phyloP scores from a whole-genome alignment of 345 rosid genomes.

The Erodium maritimum region DNA sequence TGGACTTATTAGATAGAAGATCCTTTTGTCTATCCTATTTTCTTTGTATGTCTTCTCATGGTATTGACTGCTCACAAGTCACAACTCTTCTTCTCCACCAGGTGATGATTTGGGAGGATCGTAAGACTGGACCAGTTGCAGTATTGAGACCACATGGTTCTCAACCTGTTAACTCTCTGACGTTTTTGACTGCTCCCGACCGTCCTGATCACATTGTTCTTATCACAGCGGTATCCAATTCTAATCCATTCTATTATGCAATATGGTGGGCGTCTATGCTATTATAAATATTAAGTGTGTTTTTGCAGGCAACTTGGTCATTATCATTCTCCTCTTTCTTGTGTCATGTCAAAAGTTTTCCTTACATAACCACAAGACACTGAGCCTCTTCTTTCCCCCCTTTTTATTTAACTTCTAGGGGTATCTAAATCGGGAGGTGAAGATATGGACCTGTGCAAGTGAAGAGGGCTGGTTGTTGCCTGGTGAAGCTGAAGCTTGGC shows the following conservation, averaged over 20 bases:
- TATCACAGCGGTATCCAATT: slow-evolving; percentile 46
- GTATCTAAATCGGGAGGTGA: slow-evolving; percentile 45
- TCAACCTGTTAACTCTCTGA: slow-evolving; percentile 47
- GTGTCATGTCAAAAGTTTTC: background rate
- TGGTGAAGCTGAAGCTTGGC: slow-evolving; percentile 45
- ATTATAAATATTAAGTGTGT: background rate
- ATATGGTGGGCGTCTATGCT: background rate
- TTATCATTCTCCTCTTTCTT: background rate
- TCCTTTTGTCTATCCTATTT: background rate
- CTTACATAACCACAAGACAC: background rate
- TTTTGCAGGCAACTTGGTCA: background rate
- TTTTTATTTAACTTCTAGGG: slow-evolving; percentile 28
- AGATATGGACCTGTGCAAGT: slow-evolving; percentile 46
- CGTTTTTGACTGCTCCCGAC: slow-evolving; percentile 46
- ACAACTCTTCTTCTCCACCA: slow-evolving; percentile 17
- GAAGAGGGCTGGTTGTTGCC: slow-evolving; percentile 74
- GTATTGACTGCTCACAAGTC: slow-evolving; percentile 3
- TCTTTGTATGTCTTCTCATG: background rate
- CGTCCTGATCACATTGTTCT: slow-evolving; percentile 68
- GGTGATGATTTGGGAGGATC: slow-evolving; percentile 76
- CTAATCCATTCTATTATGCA: background rate
- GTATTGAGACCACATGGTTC: slow-evolving; percentile 60
- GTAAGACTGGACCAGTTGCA: slow-evolving; percentile 42
- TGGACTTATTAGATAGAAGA: background rate
- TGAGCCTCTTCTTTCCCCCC: slow-evolving; percentile 6